Conservation (phyloP, 1,139 yeast species). For the Tardiomyces depauwii region DNA sequence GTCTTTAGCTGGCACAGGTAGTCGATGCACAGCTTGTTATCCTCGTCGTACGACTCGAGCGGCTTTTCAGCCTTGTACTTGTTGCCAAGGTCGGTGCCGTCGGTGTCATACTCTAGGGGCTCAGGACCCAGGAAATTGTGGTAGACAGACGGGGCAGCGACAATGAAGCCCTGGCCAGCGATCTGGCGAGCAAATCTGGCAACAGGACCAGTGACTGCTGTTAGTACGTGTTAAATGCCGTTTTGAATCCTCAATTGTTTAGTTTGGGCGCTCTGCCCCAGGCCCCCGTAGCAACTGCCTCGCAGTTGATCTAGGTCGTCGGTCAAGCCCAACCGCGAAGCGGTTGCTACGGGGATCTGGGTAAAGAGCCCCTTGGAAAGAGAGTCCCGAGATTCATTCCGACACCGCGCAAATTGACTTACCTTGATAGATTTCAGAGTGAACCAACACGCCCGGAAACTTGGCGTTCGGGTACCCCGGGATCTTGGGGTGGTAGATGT, state of each 20-base stretch:
- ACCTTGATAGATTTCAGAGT: conserved; percentile 64
- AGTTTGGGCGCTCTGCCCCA: too few species aligned
- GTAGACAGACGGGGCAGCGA: conserved; percentile 67
- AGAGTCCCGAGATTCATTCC: too few species aligned
- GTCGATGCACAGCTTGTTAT: conserved; percentile 52
- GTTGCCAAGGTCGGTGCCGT: conserved; percentile 72
- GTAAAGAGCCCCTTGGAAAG: too few species aligned
- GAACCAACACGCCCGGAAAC: conserved; percentile 72
- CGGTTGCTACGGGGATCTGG: too few species aligned
- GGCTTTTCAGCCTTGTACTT: conserved; percentile 56
- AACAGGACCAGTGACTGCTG: conserved; percentile 44
- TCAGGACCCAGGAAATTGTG: conserved; percentile 58
- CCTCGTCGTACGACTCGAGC: conserved; percentile 66
- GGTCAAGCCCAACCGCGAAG: too few species aligned
- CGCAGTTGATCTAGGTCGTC: too few species aligned
- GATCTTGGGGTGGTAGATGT: conserved; percentile 55
- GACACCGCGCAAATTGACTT: conserved; percentile 29
- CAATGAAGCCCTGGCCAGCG: conserved; percentile 72
- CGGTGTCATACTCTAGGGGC: conserved; percentile 56
- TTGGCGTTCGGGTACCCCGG: conserved; percentile 63
- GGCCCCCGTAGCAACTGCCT: too few species aligned
- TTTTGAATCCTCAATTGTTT: too few species aligned
- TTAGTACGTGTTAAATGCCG: conserved; percentile 5
- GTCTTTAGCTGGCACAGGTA: conserved; percentile 46
- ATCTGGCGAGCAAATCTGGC: conserved; percentile 65